These are phyloP conservation scores for Russula sp. DNA, from an alignment of 768 basidiomycete species.

Conservation along the genomic window DNA sequence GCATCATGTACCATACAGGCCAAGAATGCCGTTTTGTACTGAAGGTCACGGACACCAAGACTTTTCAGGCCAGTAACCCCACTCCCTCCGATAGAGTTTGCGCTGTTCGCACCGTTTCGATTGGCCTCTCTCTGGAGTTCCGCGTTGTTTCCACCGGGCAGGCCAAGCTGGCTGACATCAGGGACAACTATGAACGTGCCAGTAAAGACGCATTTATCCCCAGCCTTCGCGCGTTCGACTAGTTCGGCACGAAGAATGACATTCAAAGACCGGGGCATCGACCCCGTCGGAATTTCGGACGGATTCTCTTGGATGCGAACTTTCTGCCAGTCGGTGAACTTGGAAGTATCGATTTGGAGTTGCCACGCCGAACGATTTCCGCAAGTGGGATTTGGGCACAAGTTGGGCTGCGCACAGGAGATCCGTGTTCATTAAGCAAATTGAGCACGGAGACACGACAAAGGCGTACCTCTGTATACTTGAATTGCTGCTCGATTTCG, in stretches of 20 bases:
- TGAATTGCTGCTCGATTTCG: constrained; percentile 99
- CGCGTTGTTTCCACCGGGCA: constrained; percentile 90
- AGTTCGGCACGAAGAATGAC: constrained; percentile 93
- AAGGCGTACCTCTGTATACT: constrained; percentile 82
- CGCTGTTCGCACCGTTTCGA: constrained; percentile 49
- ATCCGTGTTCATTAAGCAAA: constrained; percentile 5
- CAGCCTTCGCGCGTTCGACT: constrained; percentile 98
- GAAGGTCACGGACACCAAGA: constrained; percentile 89
- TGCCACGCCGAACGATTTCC: constrained; percentile 88
- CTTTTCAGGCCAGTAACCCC: constrained; percentile 94
- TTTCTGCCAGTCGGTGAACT: constrained; percentile 99
- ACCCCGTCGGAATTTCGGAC: constrained; percentile 96
- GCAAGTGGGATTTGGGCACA: constrained; percentile 93
- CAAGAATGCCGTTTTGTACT: constrained; percentile 97
- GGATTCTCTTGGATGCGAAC: constrained; percentile 98
- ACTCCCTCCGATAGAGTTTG: constrained; percentile 58
- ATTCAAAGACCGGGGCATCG: constrained; percentile 95
- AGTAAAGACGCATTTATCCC: constrained; percentile 97
- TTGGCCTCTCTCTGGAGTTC: constrained; percentile 84
- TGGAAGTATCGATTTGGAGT: constrained; percentile 90
- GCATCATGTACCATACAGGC: constrained; percentile 96
- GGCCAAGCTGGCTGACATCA: constrained; percentile 90
- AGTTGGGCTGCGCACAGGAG: constrained; percentile 56
- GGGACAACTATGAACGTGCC: constrained; percentile 98
- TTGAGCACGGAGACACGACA: neutral